Evolutionary conservation across 257 asterid genomes (phyloP).

Genomic region (Thymus quinquecostatus): DNA sequence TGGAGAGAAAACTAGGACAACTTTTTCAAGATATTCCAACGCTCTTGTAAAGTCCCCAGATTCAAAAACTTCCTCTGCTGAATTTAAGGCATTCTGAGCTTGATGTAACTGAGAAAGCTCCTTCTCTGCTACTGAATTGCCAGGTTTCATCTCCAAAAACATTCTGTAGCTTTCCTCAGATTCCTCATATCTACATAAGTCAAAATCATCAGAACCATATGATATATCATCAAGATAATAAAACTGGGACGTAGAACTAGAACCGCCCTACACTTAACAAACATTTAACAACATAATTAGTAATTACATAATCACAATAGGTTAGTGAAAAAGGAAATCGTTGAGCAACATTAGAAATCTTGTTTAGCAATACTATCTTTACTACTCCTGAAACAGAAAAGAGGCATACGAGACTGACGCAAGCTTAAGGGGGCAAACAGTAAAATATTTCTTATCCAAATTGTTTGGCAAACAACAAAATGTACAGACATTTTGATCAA

Average conservation of each 20-base stretch:
- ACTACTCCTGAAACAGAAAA: background rate
- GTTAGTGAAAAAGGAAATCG: no score
- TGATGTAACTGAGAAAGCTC: constrained; percentile 82
- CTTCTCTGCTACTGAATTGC: constrained; percentile 72
- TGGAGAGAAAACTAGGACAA: constrained; percentile 89
- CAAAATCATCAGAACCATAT: constrained; percentile 48
- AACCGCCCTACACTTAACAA: background rate
- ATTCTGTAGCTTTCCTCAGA: constrained; percentile 74
- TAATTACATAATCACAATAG: background rate
- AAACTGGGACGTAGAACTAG: constrained; percentile 14
- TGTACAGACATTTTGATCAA: background rate
- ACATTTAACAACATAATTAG: background rate
- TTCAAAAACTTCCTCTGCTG: constrained; percentile 64
- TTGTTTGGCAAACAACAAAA: background rate
- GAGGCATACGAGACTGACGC: background rate
- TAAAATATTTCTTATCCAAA: no score
- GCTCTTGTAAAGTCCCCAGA: constrained; percentile 68
- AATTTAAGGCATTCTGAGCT: constrained; percentile 70
- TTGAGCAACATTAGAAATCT: background rate
- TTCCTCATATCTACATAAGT: constrained; percentile 77
- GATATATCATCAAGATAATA: constrained; percentile 33
- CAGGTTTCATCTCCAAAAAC: constrained; percentile 75
- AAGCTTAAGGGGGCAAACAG: background rate
- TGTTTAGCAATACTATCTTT: background rate
- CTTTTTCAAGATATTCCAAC: constrained; percentile 71